Evolutionary conservation across 208 protist species (phyloP).

Genomic region (Wallacemonas collosoma): DNA sequence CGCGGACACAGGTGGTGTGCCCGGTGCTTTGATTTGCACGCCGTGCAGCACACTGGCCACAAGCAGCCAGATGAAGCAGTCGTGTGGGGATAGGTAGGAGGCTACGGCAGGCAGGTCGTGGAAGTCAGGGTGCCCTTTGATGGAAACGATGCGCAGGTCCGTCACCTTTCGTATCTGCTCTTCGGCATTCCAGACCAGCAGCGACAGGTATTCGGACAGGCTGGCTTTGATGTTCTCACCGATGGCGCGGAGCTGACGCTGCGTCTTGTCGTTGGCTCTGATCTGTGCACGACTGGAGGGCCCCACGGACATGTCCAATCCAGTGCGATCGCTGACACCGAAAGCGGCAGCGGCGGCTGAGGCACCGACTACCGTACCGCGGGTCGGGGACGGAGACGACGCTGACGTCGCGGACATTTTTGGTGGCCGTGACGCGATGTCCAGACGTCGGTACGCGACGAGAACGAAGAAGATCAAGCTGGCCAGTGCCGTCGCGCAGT

Average conservation of each 20-base stretch:
- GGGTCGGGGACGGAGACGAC: not conserved
- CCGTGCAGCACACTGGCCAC: slow-evolving; percentile 28
- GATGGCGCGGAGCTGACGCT: slow-evolving; percentile 13
- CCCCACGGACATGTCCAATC: not conserved
- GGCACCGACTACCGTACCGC: not conserved
- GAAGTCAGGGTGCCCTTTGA: slow-evolving; percentile 27
- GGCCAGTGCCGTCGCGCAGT: slow-evolving; percentile 28
- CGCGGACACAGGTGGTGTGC: too few relatives aligned
- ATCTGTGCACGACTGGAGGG: not conserved
- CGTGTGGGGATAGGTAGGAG: slow-evolving; percentile 33
- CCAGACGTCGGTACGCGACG: slow-evolving; percentile 27
- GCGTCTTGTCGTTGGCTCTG: slow-evolving; percentile 13
- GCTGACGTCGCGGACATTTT: too few relatives aligned
- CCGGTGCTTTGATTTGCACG: not conserved
- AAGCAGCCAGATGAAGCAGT: slow-evolving; percentile 51
- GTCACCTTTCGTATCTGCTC: slow-evolving; percentile 38
- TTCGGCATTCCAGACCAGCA: slow-evolving; percentile 43
- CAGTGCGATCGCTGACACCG: not conserved
- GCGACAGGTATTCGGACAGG: slow-evolving; percentile 23
- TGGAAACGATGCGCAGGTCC: slow-evolving; percentile 12
- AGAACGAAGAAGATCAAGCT: slow-evolving; percentile 47
- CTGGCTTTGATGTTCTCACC: slow-evolving; percentile 12
- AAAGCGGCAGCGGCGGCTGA: not conserved
- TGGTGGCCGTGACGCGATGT: not conserved
- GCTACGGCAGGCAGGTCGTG: slow-evolving; percentile 34